A percentile compares a stretch with the other conserved stretches of the same genome.
Evolutionary conservation across 352 stramenopile genomes (phyloP).

Genomic region (Phytophthora crassamura): DNA sequence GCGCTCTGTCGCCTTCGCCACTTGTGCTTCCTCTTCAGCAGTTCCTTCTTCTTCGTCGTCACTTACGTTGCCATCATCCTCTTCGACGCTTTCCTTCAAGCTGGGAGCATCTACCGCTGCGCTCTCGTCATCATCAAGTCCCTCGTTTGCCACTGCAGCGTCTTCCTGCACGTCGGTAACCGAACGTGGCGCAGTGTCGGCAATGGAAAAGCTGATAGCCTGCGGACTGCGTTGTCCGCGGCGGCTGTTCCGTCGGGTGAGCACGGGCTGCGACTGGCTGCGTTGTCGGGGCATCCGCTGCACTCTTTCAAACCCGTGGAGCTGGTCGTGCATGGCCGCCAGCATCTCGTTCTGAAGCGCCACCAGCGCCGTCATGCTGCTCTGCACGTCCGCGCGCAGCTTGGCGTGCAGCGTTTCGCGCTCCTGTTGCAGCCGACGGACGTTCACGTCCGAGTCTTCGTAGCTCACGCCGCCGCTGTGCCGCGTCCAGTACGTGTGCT

Average conservation of each 20-base stretch:
- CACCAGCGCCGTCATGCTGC: conserved; percentile 59
- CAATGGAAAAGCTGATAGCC: conserved; percentile 6
- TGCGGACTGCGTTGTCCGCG: conserved; percentile 1
- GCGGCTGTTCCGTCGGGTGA: conserved; percentile 29
- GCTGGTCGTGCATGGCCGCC: conserved; percentile 37
- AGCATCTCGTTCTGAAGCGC: conserved; percentile 58
- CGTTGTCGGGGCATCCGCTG: conserved; percentile 26
- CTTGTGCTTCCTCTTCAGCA: conserved; percentile 14
- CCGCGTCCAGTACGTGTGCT: conserved; percentile 81
- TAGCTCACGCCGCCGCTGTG: conserved; percentile 30
- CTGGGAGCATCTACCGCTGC: not conserved
- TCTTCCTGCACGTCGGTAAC: not conserved
- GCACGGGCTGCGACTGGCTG: conserved; percentile 26
- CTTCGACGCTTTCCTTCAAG: not conserved
- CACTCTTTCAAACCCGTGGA: conserved; percentile 42
- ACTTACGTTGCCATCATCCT: conserved; percentile 34
- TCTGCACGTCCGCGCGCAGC: conserved; percentile 56
- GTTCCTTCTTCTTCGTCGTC: conserved; percentile 32
- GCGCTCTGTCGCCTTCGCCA: conserved; percentile 1
- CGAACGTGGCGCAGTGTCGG: not conserved
- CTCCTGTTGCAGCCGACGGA: conserved; percentile 60
- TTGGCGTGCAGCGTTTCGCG: conserved; percentile 52
- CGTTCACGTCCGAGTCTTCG: conserved; percentile 44
- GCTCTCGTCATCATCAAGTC: not conserved
- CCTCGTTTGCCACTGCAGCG: not conserved